Evolutionary conservation across 306 rosid species (phyloP), one percentile per base, ranked within the genome.

Genomic region (Quercus variabilis): DNA sequence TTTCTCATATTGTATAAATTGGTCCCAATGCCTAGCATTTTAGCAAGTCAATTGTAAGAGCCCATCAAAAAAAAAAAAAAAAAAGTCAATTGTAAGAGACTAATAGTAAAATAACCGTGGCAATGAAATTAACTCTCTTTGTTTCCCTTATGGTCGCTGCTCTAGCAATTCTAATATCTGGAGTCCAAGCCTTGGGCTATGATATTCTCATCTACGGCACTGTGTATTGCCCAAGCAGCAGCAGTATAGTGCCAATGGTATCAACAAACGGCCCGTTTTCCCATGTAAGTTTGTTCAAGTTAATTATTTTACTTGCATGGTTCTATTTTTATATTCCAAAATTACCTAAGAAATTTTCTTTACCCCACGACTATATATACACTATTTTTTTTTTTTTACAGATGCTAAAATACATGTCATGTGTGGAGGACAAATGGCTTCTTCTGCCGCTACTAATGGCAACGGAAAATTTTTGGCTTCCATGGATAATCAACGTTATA

Each of bases 371-470:
- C 11, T 41, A 8, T 41, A 8, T 8, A 41, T 41, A 2, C 46
- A 38, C 46, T 23, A 6, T 41, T 41, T 41, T 8, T 8, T 7
- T 23, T 23, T 23, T 23, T 23, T 69, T 19, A 54, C 76, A 79
- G 81, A 78, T 79, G 89, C 86, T 52, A 19, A 41, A 8, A 79
- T 87, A 11, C 84, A 74, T 87, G 56, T 60, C 56, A 30, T 87
- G 88, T 20, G 86, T 78, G 28, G 62, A 1, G 79, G 78, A 9
- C 81, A 80, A 5, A 73, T 82, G 52, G 64, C 85, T 8, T 84
- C 88, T 1, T 60, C 74, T 1, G 38, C 77, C 64, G 63, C 72
- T 20, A 84, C 86, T 1, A 82, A 79, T 28, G 18, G 28, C 4
- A 1, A 4, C 5, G 86, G 90, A 59, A 0, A 21, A 0, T 84